phyloP scores from a whole-genome alignment of 228 moss, liverwort and hornwort genomes.

The Sphagnum magellanicum region DNA sequence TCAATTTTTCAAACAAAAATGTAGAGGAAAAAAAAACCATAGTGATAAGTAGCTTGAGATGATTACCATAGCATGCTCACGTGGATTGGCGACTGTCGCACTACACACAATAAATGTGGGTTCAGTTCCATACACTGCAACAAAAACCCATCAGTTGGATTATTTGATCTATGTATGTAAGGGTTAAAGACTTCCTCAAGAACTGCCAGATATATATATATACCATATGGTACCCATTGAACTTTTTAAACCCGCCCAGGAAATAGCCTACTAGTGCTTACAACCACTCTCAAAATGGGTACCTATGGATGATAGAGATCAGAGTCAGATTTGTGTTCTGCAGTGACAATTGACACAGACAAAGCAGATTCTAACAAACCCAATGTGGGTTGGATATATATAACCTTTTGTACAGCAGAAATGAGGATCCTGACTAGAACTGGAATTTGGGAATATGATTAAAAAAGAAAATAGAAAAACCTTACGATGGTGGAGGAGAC shows the following conservation, averaged over 20 bases:
- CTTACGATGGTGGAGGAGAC: slow-evolving; percentile 69
- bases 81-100: slow-evolving; percentile 91
- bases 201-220: no score
- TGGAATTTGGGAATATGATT: neutral
- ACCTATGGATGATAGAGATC: neutral
- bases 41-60: neutral
- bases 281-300: no score
- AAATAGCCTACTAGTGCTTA: neutral
- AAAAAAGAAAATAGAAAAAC: neutral
- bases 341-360: neutral
- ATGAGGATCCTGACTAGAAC: neutral
- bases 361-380: neutral
- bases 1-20: no score
- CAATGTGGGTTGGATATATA: neutral
- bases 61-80: slow-evolving; percentile 74
- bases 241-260: no score
- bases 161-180: neutral
- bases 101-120: slow-evolving; percentile 87
- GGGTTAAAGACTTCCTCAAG: no score
- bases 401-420: neutral
- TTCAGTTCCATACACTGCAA: slow-evolving; percentile 80
- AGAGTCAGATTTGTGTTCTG: neutral
- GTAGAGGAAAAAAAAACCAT: neutral
- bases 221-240: no score
- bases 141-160: neutral